Conservation (phyloP, 2,329 filamentous ascomycete species). For the Alternaria sp. region DNA sequence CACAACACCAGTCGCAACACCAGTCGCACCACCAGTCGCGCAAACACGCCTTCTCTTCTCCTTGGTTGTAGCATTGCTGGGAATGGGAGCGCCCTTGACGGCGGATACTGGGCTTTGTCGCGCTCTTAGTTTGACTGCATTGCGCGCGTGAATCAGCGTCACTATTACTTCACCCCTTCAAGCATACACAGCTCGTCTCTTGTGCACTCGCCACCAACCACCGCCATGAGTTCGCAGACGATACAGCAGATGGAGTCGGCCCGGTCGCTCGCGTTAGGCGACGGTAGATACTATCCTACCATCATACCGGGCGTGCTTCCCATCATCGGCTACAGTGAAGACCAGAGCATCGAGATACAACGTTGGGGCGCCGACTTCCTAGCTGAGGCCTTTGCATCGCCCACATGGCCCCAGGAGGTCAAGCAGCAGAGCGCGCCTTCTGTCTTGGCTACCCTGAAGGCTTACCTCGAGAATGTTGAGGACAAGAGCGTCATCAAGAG, state of each 20-base stretch:
- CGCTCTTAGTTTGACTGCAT: constrained; percentile 39
- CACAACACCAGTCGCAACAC: background rate
- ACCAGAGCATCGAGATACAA: constrained; percentile 74
- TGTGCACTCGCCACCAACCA: constrained; percentile 23
- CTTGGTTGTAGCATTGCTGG: constrained; percentile 33
- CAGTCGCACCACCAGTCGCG: constrained; percentile 26
- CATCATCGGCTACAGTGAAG: constrained; percentile 78
- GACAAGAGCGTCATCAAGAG: constrained; percentile 84
- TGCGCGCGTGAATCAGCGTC: constrained; percentile 43
- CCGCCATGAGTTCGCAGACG: constrained; percentile 42
- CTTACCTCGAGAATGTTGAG: constrained; percentile 63
- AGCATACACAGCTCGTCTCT: constrained; percentile 35
- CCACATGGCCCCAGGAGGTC: constrained; percentile 76
- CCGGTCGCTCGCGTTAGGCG: constrained; percentile 85
- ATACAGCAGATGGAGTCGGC: constrained; percentile 88
- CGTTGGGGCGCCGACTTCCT: constrained; percentile 97
- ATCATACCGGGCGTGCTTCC: constrained; percentile 94
- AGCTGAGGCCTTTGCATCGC: constrained; percentile 93
- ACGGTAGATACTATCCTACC: constrained; percentile 87
- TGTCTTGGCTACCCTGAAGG: constrained; percentile 76
- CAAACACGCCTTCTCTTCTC: constrained; percentile 27
- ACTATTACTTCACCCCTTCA: constrained; percentile 23
- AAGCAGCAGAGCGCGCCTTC: constrained; percentile 82
- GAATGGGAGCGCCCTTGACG: constrained; percentile 37
- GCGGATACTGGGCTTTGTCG: constrained; percentile 40